Evolutionary conservation across 1,284 basidiomycete species (phyloP).

Genomic region (Cystobasidiaceae sp.): DNA sequence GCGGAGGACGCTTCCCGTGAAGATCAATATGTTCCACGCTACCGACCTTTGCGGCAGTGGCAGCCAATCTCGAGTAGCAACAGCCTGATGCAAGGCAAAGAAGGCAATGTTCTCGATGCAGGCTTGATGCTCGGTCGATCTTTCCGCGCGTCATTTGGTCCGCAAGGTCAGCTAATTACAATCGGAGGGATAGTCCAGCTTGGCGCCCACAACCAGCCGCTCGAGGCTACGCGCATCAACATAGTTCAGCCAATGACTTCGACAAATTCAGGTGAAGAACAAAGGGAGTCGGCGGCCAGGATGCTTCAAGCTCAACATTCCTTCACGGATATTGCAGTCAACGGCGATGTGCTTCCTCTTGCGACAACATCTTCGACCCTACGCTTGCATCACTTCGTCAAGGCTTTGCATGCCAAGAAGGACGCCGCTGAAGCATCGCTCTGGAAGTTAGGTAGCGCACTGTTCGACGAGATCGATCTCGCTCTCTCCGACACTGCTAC

Average conservation of each 20-base stretch:
- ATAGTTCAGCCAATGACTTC: constrained; percentile 15
- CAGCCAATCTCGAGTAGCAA: constrained; percentile 47
- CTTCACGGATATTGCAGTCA: constrained; percentile 60
- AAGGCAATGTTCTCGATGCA: constrained; percentile 67
- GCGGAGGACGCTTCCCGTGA: constrained; percentile 3
- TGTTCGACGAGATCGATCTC: constrained; percentile 76
- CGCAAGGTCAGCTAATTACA: constrained; percentile 69
- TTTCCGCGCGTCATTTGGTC: constrained; percentile 87
- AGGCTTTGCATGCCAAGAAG: constrained; percentile 68
- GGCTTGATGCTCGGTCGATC: constrained; percentile 80
- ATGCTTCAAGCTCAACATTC: constrained; percentile 72
- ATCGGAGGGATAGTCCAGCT: constrained; percentile 61
- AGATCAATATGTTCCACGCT: constrained; percentile 27
- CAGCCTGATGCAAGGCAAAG: constrained; percentile 60
- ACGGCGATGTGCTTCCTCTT: constrained; percentile 56
- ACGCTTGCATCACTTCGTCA: constrained; percentile 71
- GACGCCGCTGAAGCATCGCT: constrained; percentile 69
- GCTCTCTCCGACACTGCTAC: constrained; percentile 58
- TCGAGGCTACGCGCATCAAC: constrained; percentile 7
- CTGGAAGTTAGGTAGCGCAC: constrained; percentile 80
- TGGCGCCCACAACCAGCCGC: background rate
- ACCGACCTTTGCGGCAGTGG: constrained; percentile 62
- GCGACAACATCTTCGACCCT: constrained; percentile 58
- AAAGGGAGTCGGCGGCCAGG: constrained; percentile 47
- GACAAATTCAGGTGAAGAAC: background rate